Percentiles rank a stretch among this genome's conserved stretches.
Evolutionary conservation across 1,284 basidiomycete genomes (phyloP).

Genomic region (Porodaedalea pini): DNA sequence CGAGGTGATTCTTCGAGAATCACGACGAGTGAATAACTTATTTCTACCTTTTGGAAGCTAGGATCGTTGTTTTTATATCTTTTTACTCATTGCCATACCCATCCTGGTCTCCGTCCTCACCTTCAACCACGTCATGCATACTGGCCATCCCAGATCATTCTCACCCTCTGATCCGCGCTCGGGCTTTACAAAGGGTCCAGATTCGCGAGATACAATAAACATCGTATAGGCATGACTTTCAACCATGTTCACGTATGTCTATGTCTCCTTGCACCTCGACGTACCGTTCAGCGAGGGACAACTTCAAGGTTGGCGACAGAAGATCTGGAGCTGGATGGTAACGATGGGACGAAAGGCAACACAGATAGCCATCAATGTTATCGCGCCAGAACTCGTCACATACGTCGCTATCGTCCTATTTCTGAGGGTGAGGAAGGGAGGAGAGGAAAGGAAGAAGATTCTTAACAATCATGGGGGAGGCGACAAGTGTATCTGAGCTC

Average conservation of each 20-base stretch:
- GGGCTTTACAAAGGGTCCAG: not conserved
- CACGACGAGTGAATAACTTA: too few relatives aligned
- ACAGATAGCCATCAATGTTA: slow-evolving; percentile 1
- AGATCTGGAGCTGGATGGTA: not conserved
- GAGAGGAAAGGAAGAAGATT: not conserved
- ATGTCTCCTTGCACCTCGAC: slow-evolving; percentile 14
- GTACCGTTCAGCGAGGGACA: not conserved
- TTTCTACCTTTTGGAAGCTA: too few relatives aligned
- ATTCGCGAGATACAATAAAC: not conserved
- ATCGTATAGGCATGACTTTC: slow-evolving; percentile 19
- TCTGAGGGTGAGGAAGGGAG: not conserved
- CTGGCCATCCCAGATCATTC: too few relatives aligned
- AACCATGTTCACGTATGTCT: slow-evolving; percentile 19
- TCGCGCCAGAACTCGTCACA: slow-evolving; percentile 11
- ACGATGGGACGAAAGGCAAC: not conserved
- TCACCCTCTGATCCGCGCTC: too few relatives aligned
- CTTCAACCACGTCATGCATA: too few relatives aligned
- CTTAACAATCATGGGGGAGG: too few relatives aligned
- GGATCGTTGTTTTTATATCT: too few relatives aligned
- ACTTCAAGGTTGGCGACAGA: not conserved
- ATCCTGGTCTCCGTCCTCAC: too few relatives aligned
- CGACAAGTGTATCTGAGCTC: slow-evolving; percentile 5
- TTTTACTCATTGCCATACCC: too few relatives aligned
- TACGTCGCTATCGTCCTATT: not conserved
- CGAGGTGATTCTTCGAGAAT: too few relatives aligned